Conservation (phyloP, 257 asterid genomes). For the Ophiorrhiza pumila region DNA sequence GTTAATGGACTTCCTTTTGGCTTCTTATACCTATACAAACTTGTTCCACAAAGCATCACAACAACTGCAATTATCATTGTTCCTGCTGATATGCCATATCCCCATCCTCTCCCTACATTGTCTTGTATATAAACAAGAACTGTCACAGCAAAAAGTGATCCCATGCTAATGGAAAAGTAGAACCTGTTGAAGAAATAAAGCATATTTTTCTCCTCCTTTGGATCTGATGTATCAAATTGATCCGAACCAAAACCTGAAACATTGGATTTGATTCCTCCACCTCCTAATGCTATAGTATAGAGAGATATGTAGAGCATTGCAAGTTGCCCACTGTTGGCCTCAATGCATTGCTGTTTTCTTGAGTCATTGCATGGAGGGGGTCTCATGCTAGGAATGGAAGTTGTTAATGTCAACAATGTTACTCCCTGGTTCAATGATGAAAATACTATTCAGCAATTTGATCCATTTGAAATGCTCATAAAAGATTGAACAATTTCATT, state of each 20-base stretch:
- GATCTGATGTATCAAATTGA: conserved; percentile 64
- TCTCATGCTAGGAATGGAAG: conserved; percentile 63
- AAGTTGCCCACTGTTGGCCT: conserved; percentile 52
- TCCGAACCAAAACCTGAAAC: conserved; percentile 92
- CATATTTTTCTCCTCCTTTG: conserved; percentile 66
- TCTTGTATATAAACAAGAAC: conserved; percentile 80
- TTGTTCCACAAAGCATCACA: conserved; percentile 49
- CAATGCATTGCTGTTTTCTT: conserved; percentile 41
- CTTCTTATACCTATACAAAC: conserved; percentile 48
- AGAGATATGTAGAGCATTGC: conserved; percentile 71
- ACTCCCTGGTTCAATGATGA: conserved; percentile 51
- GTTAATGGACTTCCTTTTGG: conserved; percentile 88
- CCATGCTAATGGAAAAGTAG: conserved; percentile 78
- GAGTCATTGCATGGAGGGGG: conserved; percentile 64
- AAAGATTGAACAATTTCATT: background rate
- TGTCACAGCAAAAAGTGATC: conserved; percentile 76
- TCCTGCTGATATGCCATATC: conserved; percentile 79
- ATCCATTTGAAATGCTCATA: background rate
- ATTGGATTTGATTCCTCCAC: conserved; percentile 83
- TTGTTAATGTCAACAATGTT: conserved; percentile 56
- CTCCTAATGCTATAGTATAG: conserved; percentile 77
- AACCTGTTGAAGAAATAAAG: conserved; percentile 72
- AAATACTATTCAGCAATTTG: background rate
- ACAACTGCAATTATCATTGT: conserved; percentile 63
- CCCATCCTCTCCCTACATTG: conserved; percentile 80